Base-by-base conservation (phyloP, 2,329 filamentous ascomycete genomes). In the Bipolaris cookei region DNA sequence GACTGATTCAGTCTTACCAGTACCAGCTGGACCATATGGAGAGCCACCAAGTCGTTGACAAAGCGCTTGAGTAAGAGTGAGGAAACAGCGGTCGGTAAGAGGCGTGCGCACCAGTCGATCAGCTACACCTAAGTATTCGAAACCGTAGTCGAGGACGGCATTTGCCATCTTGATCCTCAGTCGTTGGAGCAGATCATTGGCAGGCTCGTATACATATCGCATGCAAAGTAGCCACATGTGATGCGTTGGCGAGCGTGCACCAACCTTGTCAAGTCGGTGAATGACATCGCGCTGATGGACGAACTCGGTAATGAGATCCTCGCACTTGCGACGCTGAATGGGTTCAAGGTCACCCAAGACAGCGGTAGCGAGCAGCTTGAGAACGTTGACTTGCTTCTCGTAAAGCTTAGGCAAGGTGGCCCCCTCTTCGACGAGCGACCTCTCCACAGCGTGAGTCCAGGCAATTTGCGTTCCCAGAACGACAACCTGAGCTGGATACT, bases 1-100 rank as follows among this genome's bases (percentile, higher is more conserved):
- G 76, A 99, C 95, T 1, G 95, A 99, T 75, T 99, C 95, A 0
- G 95, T 99, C 80, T 99, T 99, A 76, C 95, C 95, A 42, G 95
- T 99, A 82, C 95, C 95, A 57, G 95, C 95, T 65, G 95, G 95
- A 49, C 95, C 95, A 71, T 99, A 99, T 0, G 95, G 95, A 46
- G 96, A 99, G 51, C 96, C 95, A 79, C 95, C 95, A 37, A 99
- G 87, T 68, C 92, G 88, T 77, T 99, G 95, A 74, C 92, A 96
- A 45, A 99, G 84, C 10, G 93, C 95, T 79, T 99, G 95, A 3
- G 94, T 98, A 54, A 99, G 88, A 5, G 96, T 99, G 59, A 98
- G 86, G 86, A 99, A 99, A 79, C 95, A 99, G 62, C 96, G 90
- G 77, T 99, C 96, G 0, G 95, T 99, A 60, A 99, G 86, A 51